Conservation (phyloP, 331 rosid species). For the Rosa hybrid region DNA sequence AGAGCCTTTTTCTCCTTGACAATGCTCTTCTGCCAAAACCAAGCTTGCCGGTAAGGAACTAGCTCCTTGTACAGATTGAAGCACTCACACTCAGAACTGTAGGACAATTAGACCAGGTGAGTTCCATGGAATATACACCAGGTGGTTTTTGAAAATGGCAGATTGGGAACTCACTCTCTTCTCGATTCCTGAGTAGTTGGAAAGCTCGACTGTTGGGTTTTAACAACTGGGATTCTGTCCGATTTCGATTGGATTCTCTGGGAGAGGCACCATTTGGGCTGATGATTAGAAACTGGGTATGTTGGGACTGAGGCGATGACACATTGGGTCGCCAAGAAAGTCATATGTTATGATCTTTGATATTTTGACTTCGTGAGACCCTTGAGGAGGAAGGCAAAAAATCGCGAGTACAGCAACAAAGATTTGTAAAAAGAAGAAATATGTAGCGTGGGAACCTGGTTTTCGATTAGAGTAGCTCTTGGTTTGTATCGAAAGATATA, state of each 20-base stretch:
- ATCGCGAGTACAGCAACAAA: neutral
- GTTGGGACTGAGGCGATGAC: conserved; percentile 21
- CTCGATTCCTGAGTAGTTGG: neutral
- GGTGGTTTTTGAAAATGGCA: no score
- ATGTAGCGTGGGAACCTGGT: neutral
- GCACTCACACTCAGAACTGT: conserved; percentile 61
- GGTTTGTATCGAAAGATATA: neutral
- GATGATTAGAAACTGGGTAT: conserved; percentile 9
- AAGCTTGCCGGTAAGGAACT: conserved; percentile 62
- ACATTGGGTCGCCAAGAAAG: conserved; percentile 14
- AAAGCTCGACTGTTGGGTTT: conserved; percentile 12
- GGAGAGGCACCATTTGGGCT: neutral
- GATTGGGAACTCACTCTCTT: conserved; percentile 1
- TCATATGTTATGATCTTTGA: conserved; percentile 17
- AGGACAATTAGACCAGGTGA: no score
- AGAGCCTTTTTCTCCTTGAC: conserved; percentile 52
- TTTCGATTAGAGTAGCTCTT: neutral
- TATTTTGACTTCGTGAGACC: neutral
- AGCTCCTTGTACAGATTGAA: conserved; percentile 57
- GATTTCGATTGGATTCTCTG: neutral
- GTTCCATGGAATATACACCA: no score
- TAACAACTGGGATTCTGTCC: neutral
- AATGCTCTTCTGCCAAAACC: conserved; percentile 73
- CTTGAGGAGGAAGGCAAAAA: no score
- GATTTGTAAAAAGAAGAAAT: neutral